Evolutionary conservation across 495 filamentous ascomycete genomes (phyloP), one percentile per base, ranked within the genome.

Genomic region (Tuber aestivum): DNA sequence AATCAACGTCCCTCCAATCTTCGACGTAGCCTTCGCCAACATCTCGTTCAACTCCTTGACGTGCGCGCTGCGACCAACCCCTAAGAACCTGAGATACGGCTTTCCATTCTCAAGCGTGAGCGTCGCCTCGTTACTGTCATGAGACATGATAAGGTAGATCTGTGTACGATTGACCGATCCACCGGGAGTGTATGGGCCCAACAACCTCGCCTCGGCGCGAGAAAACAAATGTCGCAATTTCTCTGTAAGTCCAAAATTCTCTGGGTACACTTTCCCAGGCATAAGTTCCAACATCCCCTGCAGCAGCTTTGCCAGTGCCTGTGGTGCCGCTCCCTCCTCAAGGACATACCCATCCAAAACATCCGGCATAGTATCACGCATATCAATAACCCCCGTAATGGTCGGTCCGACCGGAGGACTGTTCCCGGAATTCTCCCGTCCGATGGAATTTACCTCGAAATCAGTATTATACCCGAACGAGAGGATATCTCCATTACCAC

Each of bases 61-160:
- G 78, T 90, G 87, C 65, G 86, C 84, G 69, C 85, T 87, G 41
- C 86, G 84, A 5, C 86, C 87, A 35, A 90, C 88, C 12, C 89
- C 89, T 3, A 88, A 80, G 76, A 90, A 90, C 71, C 88, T 86
- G 0, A 91, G 82, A 35, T 88, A 84, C 2, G 88, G 87, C 78
- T 90, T 89, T 78, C 91, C 89, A 70, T 89, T 83, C 78, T 90
- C 84, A 32, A 92, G 79, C 5, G 87, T 87, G 70, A 92, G 77
- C 14, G 87, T 86, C 4, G 88, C 87, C 83, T 92, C 87, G 82
- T 91, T 90, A 70, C 87, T 89, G 77, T 91, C 91, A 77, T 92
- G 90, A 10, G 87, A 89, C 91, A 93, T 92, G 75, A 91, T 87
- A n/a, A 92, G 84, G 83, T 91, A 92, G 10, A 89, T 85, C 78